phyloP scores from a whole-genome alignment of 1,139 yeast species.

The Maudiozyma humilis region DNA sequence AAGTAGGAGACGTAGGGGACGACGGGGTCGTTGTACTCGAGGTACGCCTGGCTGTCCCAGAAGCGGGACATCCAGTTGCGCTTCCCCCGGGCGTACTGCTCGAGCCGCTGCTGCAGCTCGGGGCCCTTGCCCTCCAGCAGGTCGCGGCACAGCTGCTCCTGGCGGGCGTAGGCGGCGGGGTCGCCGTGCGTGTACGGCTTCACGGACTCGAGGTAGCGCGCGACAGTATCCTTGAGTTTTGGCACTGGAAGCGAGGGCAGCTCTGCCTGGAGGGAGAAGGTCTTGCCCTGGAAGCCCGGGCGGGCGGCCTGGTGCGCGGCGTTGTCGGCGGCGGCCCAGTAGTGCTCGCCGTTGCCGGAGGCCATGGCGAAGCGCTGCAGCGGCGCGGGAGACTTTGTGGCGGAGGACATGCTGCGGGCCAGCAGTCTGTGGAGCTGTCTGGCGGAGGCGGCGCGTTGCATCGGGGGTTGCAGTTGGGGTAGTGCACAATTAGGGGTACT shows the following conservation, averaged over 20 bases:
- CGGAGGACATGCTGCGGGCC: not conserved
- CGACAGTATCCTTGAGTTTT: slow-evolving; percentile 59
- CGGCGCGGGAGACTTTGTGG: slow-evolving; percentile 1
- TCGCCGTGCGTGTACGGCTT: slow-evolving; percentile 55
- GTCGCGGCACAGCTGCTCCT: slow-evolving; percentile 55
- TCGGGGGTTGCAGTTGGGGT: too few relatives aligned
- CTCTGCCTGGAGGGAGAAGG: slow-evolving; percentile 63
- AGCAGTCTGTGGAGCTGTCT: not conserved
- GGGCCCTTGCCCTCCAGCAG: slow-evolving; percentile 63
- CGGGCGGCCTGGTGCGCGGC: slow-evolving; percentile 18
- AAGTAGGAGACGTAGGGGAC: slow-evolving; percentile 91
- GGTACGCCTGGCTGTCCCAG: slow-evolving; percentile 93
- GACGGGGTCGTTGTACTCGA: slow-evolving; percentile 86
- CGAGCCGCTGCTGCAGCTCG: slow-evolving; percentile 58
- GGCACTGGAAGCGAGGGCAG: slow-evolving; percentile 90
- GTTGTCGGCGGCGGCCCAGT: slow-evolving; percentile 22
- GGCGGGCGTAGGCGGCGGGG: slow-evolving; percentile 43
- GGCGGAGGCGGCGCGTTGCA: not conserved
- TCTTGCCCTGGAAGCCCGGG: slow-evolving; percentile 47
- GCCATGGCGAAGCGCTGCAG: slow-evolving; percentile 17
- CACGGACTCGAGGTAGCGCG: slow-evolving; percentile 61
- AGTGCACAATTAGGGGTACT: too few relatives aligned
- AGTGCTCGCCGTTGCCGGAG: slow-evolving; percentile 24
- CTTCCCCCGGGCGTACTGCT: slow-evolving; percentile 37
- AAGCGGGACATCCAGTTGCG: slow-evolving; percentile 88